A percentile compares a stretch with the other conserved stretches of the same genome.
Conservation (phyloP, 192 early-diverging fungal genomes). For the Dissophora ornata region DNA sequence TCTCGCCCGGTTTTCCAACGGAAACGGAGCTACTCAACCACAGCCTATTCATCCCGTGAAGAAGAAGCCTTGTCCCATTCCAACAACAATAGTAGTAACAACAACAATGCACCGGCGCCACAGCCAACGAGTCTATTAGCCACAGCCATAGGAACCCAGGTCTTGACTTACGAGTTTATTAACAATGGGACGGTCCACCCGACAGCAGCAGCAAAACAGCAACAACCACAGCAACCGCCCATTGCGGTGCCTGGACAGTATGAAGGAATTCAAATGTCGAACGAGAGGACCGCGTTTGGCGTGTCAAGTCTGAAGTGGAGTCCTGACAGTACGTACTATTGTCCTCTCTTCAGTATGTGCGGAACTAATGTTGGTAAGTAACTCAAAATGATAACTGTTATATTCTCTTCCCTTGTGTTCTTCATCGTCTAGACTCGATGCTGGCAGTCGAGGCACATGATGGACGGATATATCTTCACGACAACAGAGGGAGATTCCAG, state of each 20-base stretch:
- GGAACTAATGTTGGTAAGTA: no score
- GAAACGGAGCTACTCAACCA: constrained; percentile 48
- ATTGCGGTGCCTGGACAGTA: constrained; percentile 27
- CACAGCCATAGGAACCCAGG: constrained; percentile 13
- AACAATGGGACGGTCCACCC: constrained; percentile 12
- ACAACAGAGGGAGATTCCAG: constrained; percentile 29
- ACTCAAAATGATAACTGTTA: no score
- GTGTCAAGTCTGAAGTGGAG: constrained; percentile 46
- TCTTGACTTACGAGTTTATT: constrained; percentile 39
- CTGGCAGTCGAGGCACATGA: constrained; percentile 44
- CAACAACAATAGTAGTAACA: constrained; percentile 3
- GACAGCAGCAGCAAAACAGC: neutral
- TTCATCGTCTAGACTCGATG: constrained; percentile 21
- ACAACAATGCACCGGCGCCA: neutral
- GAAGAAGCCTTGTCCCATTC: constrained; percentile 9
- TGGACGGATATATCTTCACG: constrained; percentile 28
- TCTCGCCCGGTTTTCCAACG: constrained; percentile 26
- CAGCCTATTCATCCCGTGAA: constrained; percentile 46
- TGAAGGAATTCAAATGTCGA: constrained; percentile 41
- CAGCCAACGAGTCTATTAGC: constrained; percentile 28
- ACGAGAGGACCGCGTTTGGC: constrained; percentile 14
- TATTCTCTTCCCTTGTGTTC: neutral
- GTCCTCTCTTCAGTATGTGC: no score
- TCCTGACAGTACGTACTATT: constrained; percentile 50
- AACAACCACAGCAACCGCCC: constrained; percentile 15